Evolutionary conservation across 257 asterid species (phyloP).

Genomic region (Paulownia fortunei): DNA sequence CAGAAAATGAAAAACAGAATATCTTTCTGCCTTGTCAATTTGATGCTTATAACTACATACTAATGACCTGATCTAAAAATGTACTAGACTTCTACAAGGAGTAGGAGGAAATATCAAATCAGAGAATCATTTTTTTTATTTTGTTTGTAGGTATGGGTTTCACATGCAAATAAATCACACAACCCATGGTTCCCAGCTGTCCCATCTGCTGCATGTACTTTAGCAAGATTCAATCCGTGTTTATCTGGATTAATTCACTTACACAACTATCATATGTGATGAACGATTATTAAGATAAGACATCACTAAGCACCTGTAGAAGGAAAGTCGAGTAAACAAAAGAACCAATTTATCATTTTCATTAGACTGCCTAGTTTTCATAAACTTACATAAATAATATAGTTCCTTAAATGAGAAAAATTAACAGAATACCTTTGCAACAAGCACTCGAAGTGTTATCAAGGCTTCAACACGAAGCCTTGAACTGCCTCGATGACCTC

Average conservation of each 20-base stretch:
- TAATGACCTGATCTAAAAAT: background rate
- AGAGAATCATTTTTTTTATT: background rate
- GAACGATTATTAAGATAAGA: background rate
- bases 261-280: background rate
- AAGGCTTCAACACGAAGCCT: constrained; percentile 86
- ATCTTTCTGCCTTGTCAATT: constrained; percentile 4
- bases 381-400: background rate
- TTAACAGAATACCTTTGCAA: constrained; percentile 71
- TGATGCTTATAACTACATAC: constrained; percentile 19
- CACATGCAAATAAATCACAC: background rate
- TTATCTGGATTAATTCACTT: background rate
- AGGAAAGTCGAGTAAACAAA: constrained; percentile 23
- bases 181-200: background rate
- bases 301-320: background rate
- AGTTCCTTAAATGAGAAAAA: constrained; percentile 26
- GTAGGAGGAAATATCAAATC: constrained; percentile 7
- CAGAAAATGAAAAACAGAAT: background rate
- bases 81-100: background rate
- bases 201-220: constrained; percentile 14
- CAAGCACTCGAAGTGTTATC: constrained; percentile 74
- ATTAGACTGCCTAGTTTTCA: background rate
- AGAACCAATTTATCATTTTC: constrained; percentile 2
- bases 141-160: background rate
- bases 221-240: constrained; percentile 1
- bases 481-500: constrained; percentile 93